These are phyloP conservation scores for Erythrophleum fordii DNA, from an alignment of 306 rosid species.

Conservation along the genomic window DNA sequence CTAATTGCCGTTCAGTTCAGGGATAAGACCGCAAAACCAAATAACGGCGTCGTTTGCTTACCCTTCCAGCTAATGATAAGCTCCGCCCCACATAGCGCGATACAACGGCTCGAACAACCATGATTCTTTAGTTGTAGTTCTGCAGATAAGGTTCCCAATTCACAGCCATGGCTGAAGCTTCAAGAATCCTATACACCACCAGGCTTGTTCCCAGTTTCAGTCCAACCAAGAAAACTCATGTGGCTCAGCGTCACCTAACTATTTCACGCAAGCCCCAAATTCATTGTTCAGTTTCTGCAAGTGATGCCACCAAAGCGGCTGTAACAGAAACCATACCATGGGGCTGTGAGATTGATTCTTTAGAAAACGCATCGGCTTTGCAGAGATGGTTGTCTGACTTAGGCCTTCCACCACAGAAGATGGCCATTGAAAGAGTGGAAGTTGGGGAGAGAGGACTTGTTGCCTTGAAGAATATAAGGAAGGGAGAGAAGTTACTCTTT, in stretches of 20 bases:
- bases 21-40: too few relatives aligned
- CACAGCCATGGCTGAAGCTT: slow-evolving; percentile 77
- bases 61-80: neutral
- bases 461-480: slow-evolving; percentile 85
- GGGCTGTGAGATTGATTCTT: slow-evolving; percentile 90
- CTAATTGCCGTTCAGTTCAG: too few relatives aligned
- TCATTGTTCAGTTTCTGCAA: slow-evolving; percentile 62
- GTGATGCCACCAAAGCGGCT: slow-evolving; percentile 35
- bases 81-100: neutral
- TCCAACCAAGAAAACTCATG: slow-evolving; percentile 40
- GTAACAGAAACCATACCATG: slow-evolving; percentile 57
- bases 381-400: slow-evolving; percentile 77
- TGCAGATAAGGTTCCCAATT: slow-evolving; percentile 56
- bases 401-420: slow-evolving; percentile 93
- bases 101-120: slow-evolving; percentile 27
- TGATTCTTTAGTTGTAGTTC: neutral
- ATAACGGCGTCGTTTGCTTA: neutral
- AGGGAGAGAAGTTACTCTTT: slow-evolving; percentile 90
- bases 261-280: slow-evolving; percentile 44
- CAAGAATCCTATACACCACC: slow-evolving; percentile 46
- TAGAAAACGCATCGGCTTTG: slow-evolving; percentile 77
- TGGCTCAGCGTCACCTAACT: slow-evolving; percentile 33
- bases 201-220: slow-evolving; percentile 49
- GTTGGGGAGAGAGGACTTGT: slow-evolving; percentile 96
- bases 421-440: slow-evolving; percentile 75